Conservation (phyloP, 2,329 filamentous ascomycete genomes). For the Hymenoscyphus linearis region DNA sequence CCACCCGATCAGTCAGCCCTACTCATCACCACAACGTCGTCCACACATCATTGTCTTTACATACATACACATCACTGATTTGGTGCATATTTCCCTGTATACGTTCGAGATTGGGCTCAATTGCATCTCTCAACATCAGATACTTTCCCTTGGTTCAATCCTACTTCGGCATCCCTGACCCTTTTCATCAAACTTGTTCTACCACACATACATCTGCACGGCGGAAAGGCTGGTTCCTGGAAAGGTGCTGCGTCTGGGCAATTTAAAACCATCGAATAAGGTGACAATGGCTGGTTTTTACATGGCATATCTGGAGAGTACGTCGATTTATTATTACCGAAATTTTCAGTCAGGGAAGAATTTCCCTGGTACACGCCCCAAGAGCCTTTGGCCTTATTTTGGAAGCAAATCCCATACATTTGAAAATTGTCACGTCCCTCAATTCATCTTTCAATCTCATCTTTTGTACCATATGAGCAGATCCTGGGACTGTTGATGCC, state of each 20-base stretch:
- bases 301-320: conserved; percentile 42
- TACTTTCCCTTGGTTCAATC: conserved; percentile 21
- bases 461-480: conserved; percentile 12
- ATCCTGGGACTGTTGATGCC: conserved; percentile 16
- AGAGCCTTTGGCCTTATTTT: not conserved
- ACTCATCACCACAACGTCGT: conserved; percentile 31
- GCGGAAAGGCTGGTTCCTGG: conserved; percentile 20
- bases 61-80: conserved; percentile 27
- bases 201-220: conserved; percentile 23
- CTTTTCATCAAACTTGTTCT: conserved; percentile 21
- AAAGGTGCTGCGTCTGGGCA: conserved; percentile 6
- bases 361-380: conserved; percentile 19
- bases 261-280: conserved; percentile 19
- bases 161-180: conserved; percentile 24
- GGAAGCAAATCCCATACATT: not conserved
- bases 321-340: conserved; percentile 24
- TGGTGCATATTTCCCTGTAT: conserved; percentile 37
- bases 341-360: conserved; percentile 18
- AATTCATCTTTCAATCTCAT: conserved; percentile 1
- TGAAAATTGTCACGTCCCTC: not conserved
- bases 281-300: conserved; percentile 58
- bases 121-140: conserved; percentile 39
- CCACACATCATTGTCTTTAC: conserved; percentile 31
- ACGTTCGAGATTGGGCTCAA: conserved; percentile 46
- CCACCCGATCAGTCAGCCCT: conserved; percentile 32